These are phyloP conservation scores for Paracoccidioides lutzii DNA, from an alignment of 2,329 filamentous ascomycete species.

Conservation along the genomic window DNA sequence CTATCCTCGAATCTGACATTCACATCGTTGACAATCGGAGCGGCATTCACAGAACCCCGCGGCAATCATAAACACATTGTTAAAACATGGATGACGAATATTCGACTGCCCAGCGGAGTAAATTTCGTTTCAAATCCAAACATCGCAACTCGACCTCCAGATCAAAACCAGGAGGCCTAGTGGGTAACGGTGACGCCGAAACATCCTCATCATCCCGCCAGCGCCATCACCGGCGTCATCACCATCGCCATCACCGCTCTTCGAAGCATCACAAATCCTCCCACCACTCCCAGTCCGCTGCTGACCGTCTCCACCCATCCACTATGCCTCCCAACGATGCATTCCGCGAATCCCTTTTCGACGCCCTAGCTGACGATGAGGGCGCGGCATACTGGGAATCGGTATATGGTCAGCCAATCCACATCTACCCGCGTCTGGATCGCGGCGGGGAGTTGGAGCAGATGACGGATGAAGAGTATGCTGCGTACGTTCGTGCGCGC, in stretches of 20 bases:
- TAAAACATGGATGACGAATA: conserved; percentile 9
- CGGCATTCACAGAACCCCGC: too few species aligned
- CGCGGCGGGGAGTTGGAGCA: conserved; percentile 52
- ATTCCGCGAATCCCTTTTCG: conserved; percentile 89
- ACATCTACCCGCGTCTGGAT: conserved; percentile 53
- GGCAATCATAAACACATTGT: too few species aligned
- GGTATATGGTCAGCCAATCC: conserved; percentile 92
- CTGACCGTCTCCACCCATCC: conserved; percentile 5
- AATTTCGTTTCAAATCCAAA: conserved; percentile 24
- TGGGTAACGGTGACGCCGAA: not conserved
- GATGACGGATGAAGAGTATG: conserved; percentile 92
- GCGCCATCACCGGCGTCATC: conserved; percentile 13
- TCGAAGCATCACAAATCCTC: conserved; percentile 18
- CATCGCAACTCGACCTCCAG: not conserved
- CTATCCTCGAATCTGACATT: too few species aligned
- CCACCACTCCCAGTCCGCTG: conserved; percentile 1
- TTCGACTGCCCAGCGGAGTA: conserved; percentile 11
- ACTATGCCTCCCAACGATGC: conserved; percentile 55
- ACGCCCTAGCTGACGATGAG: conserved; percentile 93
- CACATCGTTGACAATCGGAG: too few species aligned
- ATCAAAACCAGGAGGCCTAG: not conserved
- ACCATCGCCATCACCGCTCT: conserved; percentile 13
- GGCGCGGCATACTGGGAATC: conserved; percentile 89
- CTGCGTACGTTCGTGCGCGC: conserved; percentile 63
- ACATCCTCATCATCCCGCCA: conserved; percentile 2